phyloP scores from a whole-genome alignment of 148 eudicot species.

The Arbutus unedo region DNA sequence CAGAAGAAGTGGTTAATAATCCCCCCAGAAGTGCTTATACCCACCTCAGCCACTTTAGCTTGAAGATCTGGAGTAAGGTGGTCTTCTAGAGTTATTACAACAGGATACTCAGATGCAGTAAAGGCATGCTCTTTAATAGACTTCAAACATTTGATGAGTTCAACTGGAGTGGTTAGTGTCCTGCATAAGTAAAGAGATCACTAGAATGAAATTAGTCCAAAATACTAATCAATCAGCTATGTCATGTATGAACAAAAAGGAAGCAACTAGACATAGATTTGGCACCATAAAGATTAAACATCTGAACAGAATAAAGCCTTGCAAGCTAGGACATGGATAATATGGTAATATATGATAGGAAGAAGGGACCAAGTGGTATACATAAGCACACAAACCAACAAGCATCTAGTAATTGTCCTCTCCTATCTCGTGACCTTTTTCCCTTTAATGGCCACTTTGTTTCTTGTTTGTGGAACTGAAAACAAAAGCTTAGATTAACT shows the following conservation, averaged over 20 bases:
- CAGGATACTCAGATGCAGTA: conserved; percentile 68
- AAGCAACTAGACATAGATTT: not conserved
- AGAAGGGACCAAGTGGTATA: not conserved
- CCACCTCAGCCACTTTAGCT: conserved; percentile 85
- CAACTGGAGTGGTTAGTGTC: conserved; percentile 82
- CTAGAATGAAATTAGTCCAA: not conserved
- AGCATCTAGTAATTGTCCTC: not conserved
- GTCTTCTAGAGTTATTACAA: conserved; percentile 84
- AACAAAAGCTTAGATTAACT: not conserved
- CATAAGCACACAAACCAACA: not conserved
- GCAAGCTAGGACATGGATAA: not conserved
- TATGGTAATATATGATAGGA: not conserved
- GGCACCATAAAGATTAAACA: not conserved
- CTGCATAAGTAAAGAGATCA: conserved; percentile 28
- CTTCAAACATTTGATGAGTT: conserved; percentile 60
- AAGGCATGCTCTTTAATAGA: conserved; percentile 79
- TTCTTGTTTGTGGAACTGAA: not conserved
- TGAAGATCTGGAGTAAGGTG: conserved; percentile 87
- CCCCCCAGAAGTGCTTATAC: conserved; percentile 8
- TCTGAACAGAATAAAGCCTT: not conserved
- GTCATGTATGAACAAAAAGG: not conserved
- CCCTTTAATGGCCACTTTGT: not conserved
- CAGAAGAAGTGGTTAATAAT: not conserved
- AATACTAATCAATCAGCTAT: not conserved
- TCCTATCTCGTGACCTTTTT: not conserved